Percentiles rank a stretch among this genome's conserved stretches.
Evolutionary conservation across 306 rosid genomes (phyloP).

Genomic region (Quercus alba): DNA sequence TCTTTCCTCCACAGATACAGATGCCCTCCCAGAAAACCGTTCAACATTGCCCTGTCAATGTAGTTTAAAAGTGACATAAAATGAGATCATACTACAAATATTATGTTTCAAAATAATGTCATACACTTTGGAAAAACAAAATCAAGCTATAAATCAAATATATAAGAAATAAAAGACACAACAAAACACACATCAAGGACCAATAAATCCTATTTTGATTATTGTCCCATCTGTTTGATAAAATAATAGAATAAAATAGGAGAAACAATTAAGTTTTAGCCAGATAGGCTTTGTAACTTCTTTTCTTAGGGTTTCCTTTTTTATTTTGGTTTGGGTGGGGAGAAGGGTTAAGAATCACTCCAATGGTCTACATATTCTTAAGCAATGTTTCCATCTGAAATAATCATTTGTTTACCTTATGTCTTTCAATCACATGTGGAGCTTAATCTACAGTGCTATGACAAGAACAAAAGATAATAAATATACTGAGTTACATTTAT

Average conservation of each 20-base stretch:
- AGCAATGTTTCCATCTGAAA: too few relatives aligned
- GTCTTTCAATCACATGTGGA: not conserved
- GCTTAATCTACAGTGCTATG: not conserved
- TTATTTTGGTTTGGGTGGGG: not conserved
- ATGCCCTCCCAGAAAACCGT: conserved; percentile 2
- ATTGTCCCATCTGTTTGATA: not conserved
- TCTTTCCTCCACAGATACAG: conserved; percentile 7
- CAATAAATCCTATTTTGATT: not conserved
- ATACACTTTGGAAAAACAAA: not conserved
- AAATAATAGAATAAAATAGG: too few relatives aligned
- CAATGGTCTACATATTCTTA: too few relatives aligned
- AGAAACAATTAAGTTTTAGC: too few relatives aligned
- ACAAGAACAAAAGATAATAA: not conserved
- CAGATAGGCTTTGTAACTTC: not conserved
- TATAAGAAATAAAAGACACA: not conserved
- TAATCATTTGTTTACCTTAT: too few relatives aligned
- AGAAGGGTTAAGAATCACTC: too few relatives aligned
- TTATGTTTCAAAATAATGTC: not conserved
- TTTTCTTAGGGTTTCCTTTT: not conserved
- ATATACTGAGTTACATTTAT: not conserved
- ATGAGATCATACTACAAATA: not conserved
- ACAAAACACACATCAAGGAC: not conserved
- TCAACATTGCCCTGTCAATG: conserved; percentile 12
- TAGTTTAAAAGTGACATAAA: not conserved
- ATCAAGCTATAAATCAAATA: not conserved